phyloP scores from a whole-genome alignment of 495 filamentous ascomycete species.

The Aspergillus panamensis region DNA sequence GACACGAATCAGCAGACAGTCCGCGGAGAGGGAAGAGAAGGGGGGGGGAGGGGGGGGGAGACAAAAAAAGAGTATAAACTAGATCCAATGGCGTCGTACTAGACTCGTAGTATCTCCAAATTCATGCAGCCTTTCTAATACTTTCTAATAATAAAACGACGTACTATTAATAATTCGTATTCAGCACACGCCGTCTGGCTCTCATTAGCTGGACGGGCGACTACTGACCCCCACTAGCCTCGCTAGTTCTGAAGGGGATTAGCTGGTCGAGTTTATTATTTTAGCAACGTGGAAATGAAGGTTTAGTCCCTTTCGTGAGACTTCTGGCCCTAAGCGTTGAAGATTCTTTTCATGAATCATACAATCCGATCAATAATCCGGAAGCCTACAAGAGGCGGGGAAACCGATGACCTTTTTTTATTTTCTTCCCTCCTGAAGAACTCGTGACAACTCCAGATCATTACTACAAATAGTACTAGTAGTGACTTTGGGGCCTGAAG shows the following conservation, averaged over 20 bases:
- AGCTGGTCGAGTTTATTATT: constrained; percentile 1
- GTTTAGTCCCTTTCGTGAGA: neutral
- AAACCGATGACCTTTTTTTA: neutral
- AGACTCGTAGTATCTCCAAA: too few relatives aligned
- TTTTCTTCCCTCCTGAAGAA: too few relatives aligned
- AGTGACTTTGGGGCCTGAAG: too few relatives aligned
- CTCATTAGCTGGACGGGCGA: neutral
- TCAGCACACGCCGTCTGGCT: neutral
- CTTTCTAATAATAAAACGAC: constrained; percentile 17
- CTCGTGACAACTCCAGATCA: constrained; percentile 1
- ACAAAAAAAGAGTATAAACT: neutral
- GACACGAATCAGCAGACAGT: neutral
- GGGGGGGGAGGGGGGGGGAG: too few relatives aligned
- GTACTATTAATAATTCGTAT: constrained; percentile 4
- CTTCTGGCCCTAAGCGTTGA: neutral
- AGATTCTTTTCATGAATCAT: neutral
- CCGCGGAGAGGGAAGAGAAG: neutral
- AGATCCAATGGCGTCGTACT: too few relatives aligned
- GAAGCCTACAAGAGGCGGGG: too few relatives aligned
- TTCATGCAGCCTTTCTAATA: constrained; percentile 12
- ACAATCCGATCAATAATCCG: too few relatives aligned
- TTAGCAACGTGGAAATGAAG: constrained; percentile 1
- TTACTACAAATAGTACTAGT: too few relatives aligned
- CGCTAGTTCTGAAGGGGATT: neutral
- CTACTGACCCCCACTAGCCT: neutral